These are phyloP conservation scores for Globisporangium paroecandrum DNA, from an alignment of 352 stramenopile genomes.

Conservation along the genomic window DNA sequence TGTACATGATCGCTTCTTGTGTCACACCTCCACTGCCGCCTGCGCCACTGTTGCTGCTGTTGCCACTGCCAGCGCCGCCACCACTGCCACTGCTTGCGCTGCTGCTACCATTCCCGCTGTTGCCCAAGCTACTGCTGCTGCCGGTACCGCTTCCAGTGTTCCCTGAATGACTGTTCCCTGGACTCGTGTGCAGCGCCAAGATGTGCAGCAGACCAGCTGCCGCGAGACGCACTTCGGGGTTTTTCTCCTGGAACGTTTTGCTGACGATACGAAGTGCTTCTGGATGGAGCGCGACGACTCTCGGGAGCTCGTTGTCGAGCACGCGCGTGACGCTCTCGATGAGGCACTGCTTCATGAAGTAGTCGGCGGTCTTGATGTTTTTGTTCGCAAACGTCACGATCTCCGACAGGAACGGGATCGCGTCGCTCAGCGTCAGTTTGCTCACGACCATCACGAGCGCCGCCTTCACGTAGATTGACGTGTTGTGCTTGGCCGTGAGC, in stretches of 20 bases:
- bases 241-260: constrained; percentile 75
- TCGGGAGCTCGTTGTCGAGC: constrained; percentile 36
- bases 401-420: constrained; percentile 63
- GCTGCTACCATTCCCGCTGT: constrained; percentile 11
- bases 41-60: constrained; percentile 8
- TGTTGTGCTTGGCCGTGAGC: constrained; percentile 43
- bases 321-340: constrained; percentile 64
- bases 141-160: constrained; percentile 7
- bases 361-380: constrained; percentile 57
- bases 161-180: constrained; percentile 16
- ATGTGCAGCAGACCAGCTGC: constrained; percentile 60
- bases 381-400: constrained; percentile 62
- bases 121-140: constrained; percentile 19
- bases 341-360: constrained; percentile 78
- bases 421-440: constrained; percentile 50
- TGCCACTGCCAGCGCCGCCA: background rate
- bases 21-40: constrained; percentile 33
- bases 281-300: constrained; percentile 42
- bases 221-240: constrained; percentile 62
- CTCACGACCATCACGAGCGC: constrained; percentile 70
- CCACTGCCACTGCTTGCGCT: constrained; percentile 20
- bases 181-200: constrained; percentile 49
- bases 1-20: constrained; percentile 68
- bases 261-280: constrained; percentile 73
- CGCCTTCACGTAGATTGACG: constrained; percentile 63